These are phyloP conservation scores for Barnettozyma populi DNA, from an alignment of 805 yeast species.

Conservation along the genomic window DNA sequence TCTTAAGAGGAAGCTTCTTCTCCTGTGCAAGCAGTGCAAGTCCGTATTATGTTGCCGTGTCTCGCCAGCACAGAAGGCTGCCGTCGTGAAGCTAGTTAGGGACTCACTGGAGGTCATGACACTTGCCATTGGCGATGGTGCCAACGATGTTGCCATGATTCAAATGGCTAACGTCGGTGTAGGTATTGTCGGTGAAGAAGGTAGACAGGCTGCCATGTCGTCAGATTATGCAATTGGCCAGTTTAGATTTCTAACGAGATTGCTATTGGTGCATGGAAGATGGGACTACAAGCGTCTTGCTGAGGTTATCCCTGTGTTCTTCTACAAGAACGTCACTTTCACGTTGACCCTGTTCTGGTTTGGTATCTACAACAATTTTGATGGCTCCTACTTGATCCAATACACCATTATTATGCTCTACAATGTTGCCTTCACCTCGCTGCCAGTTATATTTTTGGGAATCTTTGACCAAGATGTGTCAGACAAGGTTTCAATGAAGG, in stretches of 20 bases:
- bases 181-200: slow-evolving; percentile 88
- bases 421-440: slow-evolving; percentile 76
- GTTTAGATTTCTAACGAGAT: slow-evolving; percentile 62
- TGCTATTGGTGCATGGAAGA: slow-evolving; percentile 72
- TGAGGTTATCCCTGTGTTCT: slow-evolving; percentile 80
- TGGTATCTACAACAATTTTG: slow-evolving; percentile 68
- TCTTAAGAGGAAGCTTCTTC: slow-evolving; percentile 51
- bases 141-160: slow-evolving; percentile 87
- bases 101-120: slow-evolving; percentile 75
- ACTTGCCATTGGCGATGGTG: slow-evolving; percentile 77
- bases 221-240: slow-evolving; percentile 84
- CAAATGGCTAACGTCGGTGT: slow-evolving; percentile 69
- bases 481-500: slow-evolving; percentile 59
- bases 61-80: slow-evolving; percentile 78
- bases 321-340: slow-evolving; percentile 73
- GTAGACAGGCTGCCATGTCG: slow-evolving; percentile 84
- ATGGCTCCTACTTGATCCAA: slow-evolving; percentile 76
- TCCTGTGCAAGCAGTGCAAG: slow-evolving; percentile 71
- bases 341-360: slow-evolving; percentile 74
- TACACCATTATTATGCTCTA: slow-evolving; percentile 76
- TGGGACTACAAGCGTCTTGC: slow-evolving; percentile 80
- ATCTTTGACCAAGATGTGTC: slow-evolving; percentile 77
- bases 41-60: slow-evolving; percentile 81
- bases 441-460: slow-evolving; percentile 74
- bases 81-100: slow-evolving; percentile 68